Base-by-base conservation (phyloP, 306 rosid species). In the Rosa rugosa region DNA sequence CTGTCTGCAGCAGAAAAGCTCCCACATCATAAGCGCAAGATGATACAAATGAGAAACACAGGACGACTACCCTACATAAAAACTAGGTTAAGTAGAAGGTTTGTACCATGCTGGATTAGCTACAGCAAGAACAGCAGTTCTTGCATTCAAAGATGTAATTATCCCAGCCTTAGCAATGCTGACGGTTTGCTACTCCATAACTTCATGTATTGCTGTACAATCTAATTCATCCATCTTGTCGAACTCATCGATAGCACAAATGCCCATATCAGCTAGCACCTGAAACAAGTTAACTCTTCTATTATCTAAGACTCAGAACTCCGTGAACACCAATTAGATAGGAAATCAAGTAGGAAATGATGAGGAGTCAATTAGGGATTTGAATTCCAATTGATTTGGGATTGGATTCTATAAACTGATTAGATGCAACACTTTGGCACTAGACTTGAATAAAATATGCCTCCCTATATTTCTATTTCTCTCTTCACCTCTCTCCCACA, bases 81-180 rank as follows among this genome's bases (percentile, higher is more conserved):
- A 7, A 42, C 38, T 36, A 7, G 18, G 18, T 31, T 22, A n/a
- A 69, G 22, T 49, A n/a, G 46, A 46, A 57, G 44, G 72, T 34
- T 22, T 27, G 68, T 87, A 96, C 99, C 99, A 93, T 66, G 99
- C 99, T 36, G 98, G 99, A 88, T 96, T 93, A 75, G 99, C 99
- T 77, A 98, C 99, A 83, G 99, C 94, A 85, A 91, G 98, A 67
- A 93, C 97, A 76, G 98, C 99, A 79, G 99, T 93, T 85, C 99
- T 91, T 72, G 99, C 99, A 89, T 96, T 96, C 79, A 96, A 85
- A 36, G 99, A 96, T 18, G 99, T 96, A 51, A 97, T 93, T 84
- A 95, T 95, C 57, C 99, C 99, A 74, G 98, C 99, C 89, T 96
- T 96, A 80, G 99, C 99, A 81, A 96, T 96, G 90, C 99, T 96